Conservation (phyloP, 2,329 filamentous ascomycete genomes). For the Cephalotrichum gorgonifer region DNA sequence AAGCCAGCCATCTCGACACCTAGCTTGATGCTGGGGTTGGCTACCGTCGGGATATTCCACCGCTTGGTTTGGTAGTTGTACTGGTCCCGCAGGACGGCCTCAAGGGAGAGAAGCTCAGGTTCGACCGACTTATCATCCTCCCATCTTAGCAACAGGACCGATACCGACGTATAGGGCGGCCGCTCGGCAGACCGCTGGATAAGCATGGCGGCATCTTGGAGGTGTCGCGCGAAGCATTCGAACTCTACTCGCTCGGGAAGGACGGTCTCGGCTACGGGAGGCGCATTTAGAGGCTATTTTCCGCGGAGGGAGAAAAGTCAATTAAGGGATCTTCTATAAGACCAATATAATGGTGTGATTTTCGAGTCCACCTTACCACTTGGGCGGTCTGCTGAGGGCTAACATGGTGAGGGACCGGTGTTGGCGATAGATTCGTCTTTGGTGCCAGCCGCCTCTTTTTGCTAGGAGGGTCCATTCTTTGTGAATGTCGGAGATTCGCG, state of each 20-base stretch:
- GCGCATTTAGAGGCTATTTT: constrained; percentile 6
- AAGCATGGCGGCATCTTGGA: constrained; percentile 58
- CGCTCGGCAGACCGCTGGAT: constrained; percentile 54
- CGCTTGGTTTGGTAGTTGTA: constrained; percentile 51
- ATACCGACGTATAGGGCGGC: constrained; percentile 46
- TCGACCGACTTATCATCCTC: constrained; percentile 47
- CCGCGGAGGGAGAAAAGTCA: neutral
- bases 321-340: neutral
- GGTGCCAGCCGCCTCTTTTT: constrained; percentile 34
- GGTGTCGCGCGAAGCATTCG: constrained; percentile 55
- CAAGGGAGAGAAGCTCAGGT: constrained; percentile 41
- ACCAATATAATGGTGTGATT: neutral
- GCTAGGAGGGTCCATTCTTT: constrained; percentile 28
- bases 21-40: constrained; percentile 51
- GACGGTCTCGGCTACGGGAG: constrained; percentile 7
- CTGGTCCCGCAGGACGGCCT: constrained; percentile 46
- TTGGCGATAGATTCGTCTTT: constrained; percentile 16
- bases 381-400: neutral
- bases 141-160: constrained; percentile 52
- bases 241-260: constrained; percentile 48
- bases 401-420: neutral
- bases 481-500: neutral
- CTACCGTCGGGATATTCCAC: constrained; percentile 49
- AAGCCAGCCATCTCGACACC: constrained; percentile 50
- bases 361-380: neutral